Evolutionary conservation across 192 early-diverging fungal genomes (phyloP).

Genomic region (Backusella tuberculispora): DNA sequence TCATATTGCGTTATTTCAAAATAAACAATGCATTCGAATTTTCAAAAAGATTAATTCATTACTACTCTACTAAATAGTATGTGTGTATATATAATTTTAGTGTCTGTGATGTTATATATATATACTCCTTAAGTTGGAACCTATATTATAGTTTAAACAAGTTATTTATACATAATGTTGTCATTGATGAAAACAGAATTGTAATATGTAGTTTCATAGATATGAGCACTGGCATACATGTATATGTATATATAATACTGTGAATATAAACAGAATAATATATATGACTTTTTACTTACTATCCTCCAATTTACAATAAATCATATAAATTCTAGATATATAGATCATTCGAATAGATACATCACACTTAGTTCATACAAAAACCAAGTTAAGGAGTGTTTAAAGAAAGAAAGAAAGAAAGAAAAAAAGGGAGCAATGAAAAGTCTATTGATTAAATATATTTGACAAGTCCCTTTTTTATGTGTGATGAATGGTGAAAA

Average conservation of each 20-base stretch:
- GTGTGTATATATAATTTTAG: not conserved
- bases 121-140: not conserved
- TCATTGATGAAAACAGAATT: not conserved
- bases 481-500: not conserved
- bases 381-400: constrained; percentile 9
- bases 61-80: not conserved
- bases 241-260: not conserved
- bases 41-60: not conserved
- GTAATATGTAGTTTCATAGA: not conserved
- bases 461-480: constrained; percentile 8
- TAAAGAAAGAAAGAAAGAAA: not conserved
- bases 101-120: not conserved
- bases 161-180: not conserved
- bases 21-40: not conserved
- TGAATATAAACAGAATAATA: too few species aligned
- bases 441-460: constrained; percentile 11
- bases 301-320: too few species aligned
- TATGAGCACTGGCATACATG: not conserved
- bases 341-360: not conserved
- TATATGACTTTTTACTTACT: too few species aligned
- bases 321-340: not conserved
- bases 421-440: not conserved
- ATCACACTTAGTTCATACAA: not conserved
- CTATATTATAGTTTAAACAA: not conserved
- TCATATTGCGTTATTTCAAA: constrained; percentile 9